These are phyloP conservation scores for Fagopyrum esculentum DNA, from an alignment of 148 eudicot genomes.

Conservation along the genomic window DNA sequence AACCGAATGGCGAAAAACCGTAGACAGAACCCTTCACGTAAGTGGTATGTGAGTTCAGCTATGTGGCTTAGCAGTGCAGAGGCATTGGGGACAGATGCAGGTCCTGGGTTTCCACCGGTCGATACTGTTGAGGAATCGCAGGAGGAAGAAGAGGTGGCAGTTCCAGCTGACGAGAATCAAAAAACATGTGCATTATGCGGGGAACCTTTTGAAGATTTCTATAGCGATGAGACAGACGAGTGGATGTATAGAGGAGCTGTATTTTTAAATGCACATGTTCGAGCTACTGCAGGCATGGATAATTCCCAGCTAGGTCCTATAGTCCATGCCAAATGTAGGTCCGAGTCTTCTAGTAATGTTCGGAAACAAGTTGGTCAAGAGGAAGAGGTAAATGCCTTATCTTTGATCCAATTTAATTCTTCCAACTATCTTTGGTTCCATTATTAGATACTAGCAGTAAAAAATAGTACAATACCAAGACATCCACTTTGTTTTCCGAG, in stretches of 20 bases:
- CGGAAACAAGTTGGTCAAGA: constrained; percentile 31
- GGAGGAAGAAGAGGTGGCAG: constrained; percentile 76
- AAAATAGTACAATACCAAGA: neutral
- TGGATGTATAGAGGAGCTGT: constrained; percentile 98
- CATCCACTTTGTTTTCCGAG: neutral
- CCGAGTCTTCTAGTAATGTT: constrained; percentile 49
- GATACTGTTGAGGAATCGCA: constrained; percentile 59
- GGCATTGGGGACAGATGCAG: constrained; percentile 71
- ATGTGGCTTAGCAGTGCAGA: constrained; percentile 97
- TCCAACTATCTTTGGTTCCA: neutral
- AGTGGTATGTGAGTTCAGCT: constrained; percentile 75
- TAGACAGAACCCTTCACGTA: constrained; percentile 86
- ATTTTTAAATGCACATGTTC: constrained; percentile 69
- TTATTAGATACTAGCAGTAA: neutral
- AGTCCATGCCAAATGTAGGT: constrained; percentile 88
- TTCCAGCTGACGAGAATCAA: constrained; percentile 94
- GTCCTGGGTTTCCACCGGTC: constrained; percentile 68
- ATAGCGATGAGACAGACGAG: constrained; percentile 85
- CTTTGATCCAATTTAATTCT: neutral
- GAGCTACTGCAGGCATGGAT: constrained; percentile 49
- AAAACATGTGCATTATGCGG: constrained; percentile 78
- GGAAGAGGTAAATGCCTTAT: constrained; percentile 40
- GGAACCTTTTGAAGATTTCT: constrained; percentile 83
- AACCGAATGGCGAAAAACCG: constrained; percentile 73
- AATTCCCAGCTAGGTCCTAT: constrained; percentile 85